These are phyloP conservation scores for Psilocybe subaeruginosa DNA, from an alignment of 768 basidiomycete genomes.

Conservation along the genomic window DNA sequence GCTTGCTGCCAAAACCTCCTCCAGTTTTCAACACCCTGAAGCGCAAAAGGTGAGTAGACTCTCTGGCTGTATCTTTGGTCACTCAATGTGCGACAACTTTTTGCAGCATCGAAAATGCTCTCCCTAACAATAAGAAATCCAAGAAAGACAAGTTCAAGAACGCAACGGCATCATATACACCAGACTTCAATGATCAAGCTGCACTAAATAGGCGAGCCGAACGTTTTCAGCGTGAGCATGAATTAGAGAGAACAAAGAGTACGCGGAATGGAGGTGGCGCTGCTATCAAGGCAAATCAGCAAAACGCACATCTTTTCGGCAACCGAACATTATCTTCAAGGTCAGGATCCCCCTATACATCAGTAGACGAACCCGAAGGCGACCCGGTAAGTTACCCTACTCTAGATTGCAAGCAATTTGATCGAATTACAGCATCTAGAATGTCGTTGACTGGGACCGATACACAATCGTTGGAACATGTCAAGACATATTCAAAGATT, in stretches of 20 bases:
- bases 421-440: slow-evolving; percentile 49
- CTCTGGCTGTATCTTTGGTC: slow-evolving; percentile 25
- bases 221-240: slow-evolving; percentile 90
- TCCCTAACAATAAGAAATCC: slow-evolving; percentile 50
- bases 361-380: slow-evolving; percentile 68
- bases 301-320: slow-evolving; percentile 57
- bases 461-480: slow-evolving; percentile 94
- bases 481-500: slow-evolving; percentile 91
- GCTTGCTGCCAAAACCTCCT: slow-evolving; percentile 63
- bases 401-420: background rate
- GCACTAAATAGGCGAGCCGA: slow-evolving; percentile 78
- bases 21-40: slow-evolving; percentile 58
- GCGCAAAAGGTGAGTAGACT: slow-evolving; percentile 63
- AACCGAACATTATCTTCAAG: slow-evolving; percentile 41
- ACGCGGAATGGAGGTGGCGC: slow-evolving; percentile 32
- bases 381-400: slow-evolving; percentile 56
- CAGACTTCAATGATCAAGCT: slow-evolving; percentile 66
- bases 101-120: slow-evolving; percentile 31
- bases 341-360: slow-evolving; percentile 49
- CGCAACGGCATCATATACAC: slow-evolving; percentile 36
- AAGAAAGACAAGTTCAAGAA: slow-evolving; percentile 71
- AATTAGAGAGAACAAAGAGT: slow-evolving; percentile 74
- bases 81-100: slow-evolving; percentile 15
- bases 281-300: slow-evolving; percentile 47
- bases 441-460: slow-evolving; percentile 96